Base-by-base conservation (phyloP, 495 filamentous ascomycete genomes). In the Aspergillus sclerotioniger region DNA sequence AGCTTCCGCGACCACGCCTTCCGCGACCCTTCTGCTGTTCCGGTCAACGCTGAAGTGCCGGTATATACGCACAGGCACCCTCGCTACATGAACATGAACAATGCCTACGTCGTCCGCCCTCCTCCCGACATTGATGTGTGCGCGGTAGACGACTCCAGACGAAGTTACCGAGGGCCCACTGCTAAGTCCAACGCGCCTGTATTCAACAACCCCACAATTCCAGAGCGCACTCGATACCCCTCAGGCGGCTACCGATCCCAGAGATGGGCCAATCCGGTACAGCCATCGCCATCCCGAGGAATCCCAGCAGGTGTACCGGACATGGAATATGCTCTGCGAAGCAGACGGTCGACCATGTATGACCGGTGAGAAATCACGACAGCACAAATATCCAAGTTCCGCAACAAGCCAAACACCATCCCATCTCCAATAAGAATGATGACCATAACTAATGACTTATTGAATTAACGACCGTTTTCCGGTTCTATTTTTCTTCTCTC, bases 1-100 rank as follows among this genome's bases (percentile, higher is more conserved):
- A 65, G 68, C 25, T 76, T 73, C 60, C 66, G 60, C 16, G 70
- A 78, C 8, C 64, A 62, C 28, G 63, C 62, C 49, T 74, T 71
- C 49, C 67, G 66, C 10, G 66, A 67, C 8, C 56, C 67, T 2
- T 41, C 67, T 4, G 58, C 65, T 28, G 65, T 66, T 9, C 70
- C 70, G 2, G 46, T 57, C 16, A 58, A 59, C 17, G 59, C 51
- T 3, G 69, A 69, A 2, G 56, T 65, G 37, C 64, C 70, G 2
- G 41, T 63, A 6, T 70, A 64, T 56, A 57, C 65, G 32, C 63
- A 56, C 53, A 53, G 43, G 46, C 54, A 32, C 28, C 56, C 29
- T 54, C 66, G 7, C 37, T 60, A 51, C 47, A 48, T 53, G 37
- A 59, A 39, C 53, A 49, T 28, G 28, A 45, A 50, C 39, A 48